A percentile compares a stretch with the other conserved stretches of the same genome.
Conservation (phyloP, 2,329 filamentous ascomycete genomes). For the Chalaropsis ovoidea region DNA sequence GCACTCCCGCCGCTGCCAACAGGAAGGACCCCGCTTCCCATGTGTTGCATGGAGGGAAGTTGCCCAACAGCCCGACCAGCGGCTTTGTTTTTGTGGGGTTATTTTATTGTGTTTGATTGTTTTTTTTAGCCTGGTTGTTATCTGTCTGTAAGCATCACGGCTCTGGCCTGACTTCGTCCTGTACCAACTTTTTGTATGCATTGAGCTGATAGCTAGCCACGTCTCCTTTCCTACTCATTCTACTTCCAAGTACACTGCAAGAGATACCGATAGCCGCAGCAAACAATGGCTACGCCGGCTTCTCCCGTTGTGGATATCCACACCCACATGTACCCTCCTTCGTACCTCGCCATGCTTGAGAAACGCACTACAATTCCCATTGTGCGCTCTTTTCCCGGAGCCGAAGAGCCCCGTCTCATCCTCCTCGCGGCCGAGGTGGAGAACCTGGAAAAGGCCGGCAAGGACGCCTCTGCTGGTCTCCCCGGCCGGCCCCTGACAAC, state of each 20-base stretch:
- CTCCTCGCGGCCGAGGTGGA: conserved; percentile 47
- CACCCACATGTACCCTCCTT: conserved; percentile 59
- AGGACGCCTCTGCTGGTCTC: conserved; percentile 41
- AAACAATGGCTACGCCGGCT: conserved; percentile 33
- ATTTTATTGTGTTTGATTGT: not conserved
- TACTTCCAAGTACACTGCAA: not conserved
- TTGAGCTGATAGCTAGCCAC: too few species aligned
- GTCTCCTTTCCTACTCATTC: not conserved
- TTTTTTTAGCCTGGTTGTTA: not conserved
- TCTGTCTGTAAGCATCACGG: not conserved
- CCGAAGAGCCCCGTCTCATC: conserved; percentile 52
- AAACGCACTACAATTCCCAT: conserved; percentile 56
- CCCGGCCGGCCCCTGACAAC: conserved; percentile 73
- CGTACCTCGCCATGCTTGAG: conserved; percentile 51
- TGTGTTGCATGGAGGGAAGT: not conserved
- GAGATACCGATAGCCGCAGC: not conserved
- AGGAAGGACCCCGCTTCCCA: not conserved
- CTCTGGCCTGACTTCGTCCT: too few species aligned
- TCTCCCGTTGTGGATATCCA: conserved; percentile 52
- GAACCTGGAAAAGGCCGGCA: conserved; percentile 40
- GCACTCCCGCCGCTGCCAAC: not conserved
- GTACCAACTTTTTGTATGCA: too few species aligned
- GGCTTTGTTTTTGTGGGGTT: not conserved
- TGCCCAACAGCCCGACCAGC: not conserved
- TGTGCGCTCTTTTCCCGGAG: conserved; percentile 53